These are phyloP conservation scores for Syzygium malaccense DNA, from an alignment of 441 rosid genomes.

Conservation along the genomic window DNA sequence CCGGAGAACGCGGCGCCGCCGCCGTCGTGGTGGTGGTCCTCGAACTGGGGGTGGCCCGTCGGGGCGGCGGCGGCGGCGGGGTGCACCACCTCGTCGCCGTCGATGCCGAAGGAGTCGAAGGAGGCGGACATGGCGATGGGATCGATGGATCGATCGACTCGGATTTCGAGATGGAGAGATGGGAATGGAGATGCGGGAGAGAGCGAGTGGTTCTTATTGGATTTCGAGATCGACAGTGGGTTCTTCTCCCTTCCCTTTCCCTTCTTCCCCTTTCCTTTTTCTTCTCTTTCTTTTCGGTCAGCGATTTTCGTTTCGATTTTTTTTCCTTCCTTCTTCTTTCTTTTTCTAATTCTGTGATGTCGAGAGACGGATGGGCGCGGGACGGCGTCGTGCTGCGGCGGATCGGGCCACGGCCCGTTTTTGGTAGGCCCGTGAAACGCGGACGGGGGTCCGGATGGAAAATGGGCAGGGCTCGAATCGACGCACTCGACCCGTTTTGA, in stretches of 20 bases:
- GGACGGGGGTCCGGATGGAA: too few species aligned
- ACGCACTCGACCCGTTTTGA: too few species aligned
- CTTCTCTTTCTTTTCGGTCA: neutral
- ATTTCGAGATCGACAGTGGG: too few species aligned
- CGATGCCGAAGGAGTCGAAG: conserved; percentile 47
- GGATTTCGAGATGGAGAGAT: neutral
- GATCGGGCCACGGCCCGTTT: too few species aligned
- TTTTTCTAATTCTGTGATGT: too few species aligned
- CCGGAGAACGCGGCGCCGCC: conserved; percentile 12
- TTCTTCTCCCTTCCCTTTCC: neutral
- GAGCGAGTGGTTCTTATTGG: too few species aligned
- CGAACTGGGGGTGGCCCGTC: conserved; percentile 16
- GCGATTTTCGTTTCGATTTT: neutral
- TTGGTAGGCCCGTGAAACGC: too few species aligned
- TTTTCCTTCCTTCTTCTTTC: rapidly evolving
- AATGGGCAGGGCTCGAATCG: too few species aligned
- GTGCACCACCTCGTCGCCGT: conserved; percentile 35
- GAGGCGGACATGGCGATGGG: conserved; percentile 15
- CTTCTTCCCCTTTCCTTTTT: neutral
- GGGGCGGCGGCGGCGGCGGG: conserved; percentile 5
- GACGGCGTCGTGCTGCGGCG: too few species aligned
- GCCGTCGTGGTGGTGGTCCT: conserved; percentile 1
- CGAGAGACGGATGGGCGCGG: too few species aligned
- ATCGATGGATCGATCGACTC: neutral
- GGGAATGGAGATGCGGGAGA: neutral